Evolutionary conservation across 306 rosid species (phyloP).

Genomic region (Abrus pulchellus): DNA sequence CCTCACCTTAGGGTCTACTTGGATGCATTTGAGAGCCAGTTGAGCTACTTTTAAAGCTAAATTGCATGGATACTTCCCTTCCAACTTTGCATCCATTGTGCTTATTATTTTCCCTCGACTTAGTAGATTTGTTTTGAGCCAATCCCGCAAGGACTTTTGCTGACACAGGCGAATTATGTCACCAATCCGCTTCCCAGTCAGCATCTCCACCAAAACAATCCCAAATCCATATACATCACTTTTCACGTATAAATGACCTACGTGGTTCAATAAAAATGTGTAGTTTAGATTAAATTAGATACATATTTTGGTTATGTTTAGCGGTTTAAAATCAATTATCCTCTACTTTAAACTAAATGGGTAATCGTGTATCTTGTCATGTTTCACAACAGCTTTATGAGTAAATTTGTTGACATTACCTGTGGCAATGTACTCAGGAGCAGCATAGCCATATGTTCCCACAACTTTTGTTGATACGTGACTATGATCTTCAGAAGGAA

Average conservation of each 20-base stretch:
- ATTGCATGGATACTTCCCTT: constrained; percentile 81
- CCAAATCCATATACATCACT: constrained; percentile 92
- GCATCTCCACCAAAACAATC: constrained; percentile 77
- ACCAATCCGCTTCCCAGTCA: constrained; percentile 68
- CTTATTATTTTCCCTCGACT: constrained; percentile 65
- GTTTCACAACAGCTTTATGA: constrained; percentile 11
- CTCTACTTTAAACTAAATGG: too few relatives aligned
- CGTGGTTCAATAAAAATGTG: neutral
- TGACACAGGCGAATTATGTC: constrained; percentile 56
- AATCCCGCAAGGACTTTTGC: constrained; percentile 54
- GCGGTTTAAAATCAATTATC: too few relatives aligned
- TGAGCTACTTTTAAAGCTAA: constrained; percentile 69
- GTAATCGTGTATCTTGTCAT: neutral
- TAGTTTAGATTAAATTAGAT: too few relatives aligned
- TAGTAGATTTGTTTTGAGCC: constrained; percentile 78
- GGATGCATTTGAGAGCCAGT: constrained; percentile 78
- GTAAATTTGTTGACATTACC: constrained; percentile 55
- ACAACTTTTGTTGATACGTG: constrained; percentile 78
- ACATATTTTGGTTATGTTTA: too few relatives aligned
- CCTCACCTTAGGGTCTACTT: constrained; percentile 64
- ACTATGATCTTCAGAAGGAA: constrained; percentile 69
- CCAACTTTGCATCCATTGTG: constrained; percentile 78
- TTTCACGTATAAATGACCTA: constrained; percentile 83
- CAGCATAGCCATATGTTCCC: constrained; percentile 87
- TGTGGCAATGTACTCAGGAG: constrained; percentile 81